Conservation (phyloP, 169 alveolate species). For the Cryptosporidium canis region DNA sequence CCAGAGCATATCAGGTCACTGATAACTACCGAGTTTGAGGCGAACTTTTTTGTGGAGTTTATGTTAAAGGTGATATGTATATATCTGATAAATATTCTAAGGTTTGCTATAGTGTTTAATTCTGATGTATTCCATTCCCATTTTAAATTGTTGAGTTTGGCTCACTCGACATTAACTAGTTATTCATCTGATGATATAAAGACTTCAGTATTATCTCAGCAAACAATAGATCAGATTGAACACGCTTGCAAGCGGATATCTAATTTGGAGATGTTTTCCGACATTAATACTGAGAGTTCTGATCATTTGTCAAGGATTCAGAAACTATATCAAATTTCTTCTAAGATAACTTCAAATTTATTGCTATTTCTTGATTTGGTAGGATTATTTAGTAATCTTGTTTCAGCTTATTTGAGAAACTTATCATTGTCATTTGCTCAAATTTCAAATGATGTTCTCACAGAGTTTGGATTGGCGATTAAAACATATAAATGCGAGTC, state of each 20-base stretch:
- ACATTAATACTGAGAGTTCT: background rate
- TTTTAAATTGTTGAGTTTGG: background rate
- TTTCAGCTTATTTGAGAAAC: background rate
- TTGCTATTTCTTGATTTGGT: background rate
- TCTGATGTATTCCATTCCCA: background rate
- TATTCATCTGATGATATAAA: background rate
- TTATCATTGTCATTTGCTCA: background rate
- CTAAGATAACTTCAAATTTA: fast-evolving
- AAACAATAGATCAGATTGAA: background rate
- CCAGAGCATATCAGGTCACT: background rate
- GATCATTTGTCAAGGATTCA: background rate
- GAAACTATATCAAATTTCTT: background rate
- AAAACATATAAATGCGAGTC: background rate
- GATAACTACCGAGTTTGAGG: background rate
- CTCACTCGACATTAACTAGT: background rate
- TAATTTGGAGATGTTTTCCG: background rate
- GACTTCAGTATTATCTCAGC: background rate
- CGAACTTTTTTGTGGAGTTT: background rate
- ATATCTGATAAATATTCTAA: background rate
- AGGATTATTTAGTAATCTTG: background rate
- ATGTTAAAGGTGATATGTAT: background rate
- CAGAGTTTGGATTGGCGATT: background rate
- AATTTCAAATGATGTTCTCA: background rate
- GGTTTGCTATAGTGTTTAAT: background rate
- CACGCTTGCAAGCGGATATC: background rate